phyloP scores from a whole-genome alignment of 192 early-diverging fungal species.

The Coemansia sp. region DNA sequence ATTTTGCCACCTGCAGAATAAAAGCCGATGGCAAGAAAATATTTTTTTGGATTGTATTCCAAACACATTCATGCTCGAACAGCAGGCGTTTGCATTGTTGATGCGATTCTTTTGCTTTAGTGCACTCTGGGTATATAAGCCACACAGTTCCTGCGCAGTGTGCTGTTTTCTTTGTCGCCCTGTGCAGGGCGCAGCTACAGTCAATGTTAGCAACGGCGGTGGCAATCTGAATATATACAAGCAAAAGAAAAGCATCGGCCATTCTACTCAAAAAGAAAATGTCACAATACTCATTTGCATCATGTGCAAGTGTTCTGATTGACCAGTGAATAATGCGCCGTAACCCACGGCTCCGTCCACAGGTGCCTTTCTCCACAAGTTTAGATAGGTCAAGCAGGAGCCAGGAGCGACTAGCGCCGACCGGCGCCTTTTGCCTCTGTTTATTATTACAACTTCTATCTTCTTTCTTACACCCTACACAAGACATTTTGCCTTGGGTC shows the following conservation, averaged over 20 bases:
- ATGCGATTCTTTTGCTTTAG: background rate
- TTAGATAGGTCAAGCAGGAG: background rate
- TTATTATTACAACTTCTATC: background rate
- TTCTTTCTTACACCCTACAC: background rate
- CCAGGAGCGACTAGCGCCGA: background rate
- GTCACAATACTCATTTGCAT: background rate
- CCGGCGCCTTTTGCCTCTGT: background rate
- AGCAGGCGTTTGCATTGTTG: background rate
- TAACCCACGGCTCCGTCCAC: background rate
- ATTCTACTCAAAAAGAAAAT: background rate
- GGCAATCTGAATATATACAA: background rate
- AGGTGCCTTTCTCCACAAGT: background rate
- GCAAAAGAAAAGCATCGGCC: too few relatives aligned
- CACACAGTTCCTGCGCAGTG: background rate
- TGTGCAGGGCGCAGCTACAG: constrained; percentile 1
- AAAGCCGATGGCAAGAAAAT: background rate
- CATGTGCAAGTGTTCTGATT: constrained; percentile 5
- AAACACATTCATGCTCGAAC: background rate
- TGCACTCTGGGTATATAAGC: background rate
- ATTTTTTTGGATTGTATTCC: background rate
- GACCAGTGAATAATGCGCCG: constrained; percentile 3
- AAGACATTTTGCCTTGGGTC: background rate
- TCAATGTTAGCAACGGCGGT: background rate
- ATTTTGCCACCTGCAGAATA: constrained; percentile 1
- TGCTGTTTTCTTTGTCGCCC: background rate